A percentile compares a stretch with the other conserved stretches of the same genome.
Conservation (phyloP, 1,284 basidiomycete species). For the Lentinus polychrous region DNA sequence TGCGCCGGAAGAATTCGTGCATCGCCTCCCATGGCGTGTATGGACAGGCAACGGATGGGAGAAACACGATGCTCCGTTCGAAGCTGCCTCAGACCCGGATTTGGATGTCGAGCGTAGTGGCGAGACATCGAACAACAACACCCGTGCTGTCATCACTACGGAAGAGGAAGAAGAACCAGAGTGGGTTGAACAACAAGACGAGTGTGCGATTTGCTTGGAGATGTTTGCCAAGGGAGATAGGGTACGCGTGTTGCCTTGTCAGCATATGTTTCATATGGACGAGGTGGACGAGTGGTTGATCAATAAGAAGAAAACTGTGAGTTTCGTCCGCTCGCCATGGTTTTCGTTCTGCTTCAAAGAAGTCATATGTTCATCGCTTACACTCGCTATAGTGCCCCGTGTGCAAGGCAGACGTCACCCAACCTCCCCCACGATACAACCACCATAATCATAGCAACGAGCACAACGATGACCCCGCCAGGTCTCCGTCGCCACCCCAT, state of each 20-base stretch:
- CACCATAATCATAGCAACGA: slow-evolving; percentile 3
- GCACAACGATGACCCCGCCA: slow-evolving; percentile 1
- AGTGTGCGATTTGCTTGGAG: slow-evolving; percentile 88
- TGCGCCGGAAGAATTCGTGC: slow-evolving; percentile 73
- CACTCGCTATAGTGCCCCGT: slow-evolving; percentile 63
- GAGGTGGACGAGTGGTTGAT: slow-evolving; percentile 90
- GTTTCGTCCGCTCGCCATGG: slow-evolving; percentile 23
- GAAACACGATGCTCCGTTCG: slow-evolving; percentile 37
- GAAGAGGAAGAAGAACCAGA: slow-evolving; percentile 36
- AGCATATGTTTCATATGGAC: slow-evolving; percentile 81
- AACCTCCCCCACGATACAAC: slow-evolving; percentile 33
- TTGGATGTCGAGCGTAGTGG: slow-evolving; percentile 10
- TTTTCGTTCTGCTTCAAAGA: not conserved
- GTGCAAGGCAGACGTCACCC: slow-evolving; percentile 84
- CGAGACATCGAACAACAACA: slow-evolving; percentile 19
- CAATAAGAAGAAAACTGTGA: slow-evolving; percentile 80
- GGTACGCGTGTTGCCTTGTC: slow-evolving; percentile 84
- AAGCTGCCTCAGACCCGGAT: slow-evolving; percentile 10
- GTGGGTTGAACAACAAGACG: slow-evolving; percentile 69
- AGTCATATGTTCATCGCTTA: not conserved
- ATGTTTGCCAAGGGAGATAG: slow-evolving; percentile 80
- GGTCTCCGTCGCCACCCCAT: slow-evolving; percentile 5
- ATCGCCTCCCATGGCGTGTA: slow-evolving; percentile 68
- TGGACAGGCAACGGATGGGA: slow-evolving; percentile 78
- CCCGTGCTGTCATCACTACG: slow-evolving; percentile 7